Conservation (phyloP, 2,329 filamentous ascomycete genomes). For the Phialocephala subalpina region DNA sequence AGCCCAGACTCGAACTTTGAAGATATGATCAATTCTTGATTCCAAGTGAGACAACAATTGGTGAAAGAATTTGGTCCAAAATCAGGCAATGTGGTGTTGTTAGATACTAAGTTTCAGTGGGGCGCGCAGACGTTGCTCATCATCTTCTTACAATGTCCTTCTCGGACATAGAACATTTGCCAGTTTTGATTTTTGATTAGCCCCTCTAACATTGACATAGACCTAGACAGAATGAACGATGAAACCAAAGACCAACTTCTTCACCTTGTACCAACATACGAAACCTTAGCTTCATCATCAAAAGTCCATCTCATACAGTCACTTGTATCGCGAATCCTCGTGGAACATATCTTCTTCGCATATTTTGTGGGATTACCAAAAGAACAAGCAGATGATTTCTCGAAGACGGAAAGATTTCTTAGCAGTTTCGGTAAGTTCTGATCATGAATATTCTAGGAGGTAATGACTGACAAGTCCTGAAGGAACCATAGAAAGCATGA, state of each 20-base stretch:
- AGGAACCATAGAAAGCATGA: conserved; percentile 61
- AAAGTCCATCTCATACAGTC: conserved; percentile 71
- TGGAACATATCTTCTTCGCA: conserved; percentile 66
- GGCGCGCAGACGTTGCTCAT: no score
- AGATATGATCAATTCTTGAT: not conserved
- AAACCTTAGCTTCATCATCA: conserved; percentile 58
- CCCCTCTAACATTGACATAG: conserved; percentile 44
- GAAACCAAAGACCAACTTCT: conserved; percentile 52
- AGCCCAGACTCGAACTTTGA: not conserved
- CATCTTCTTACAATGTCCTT: no score
- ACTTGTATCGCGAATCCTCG: conserved; percentile 64
- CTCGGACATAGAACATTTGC: no score
- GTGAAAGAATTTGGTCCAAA: not conserved
- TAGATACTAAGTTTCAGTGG: no score
- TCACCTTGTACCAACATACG: conserved; percentile 64
- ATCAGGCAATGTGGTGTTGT: not conserved
- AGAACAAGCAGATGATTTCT: conserved; percentile 59
- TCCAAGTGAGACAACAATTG: not conserved
- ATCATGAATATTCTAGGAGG: not conserved
- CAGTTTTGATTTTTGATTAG: not conserved
- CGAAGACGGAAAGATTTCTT: conserved; percentile 40
- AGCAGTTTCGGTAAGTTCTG: conserved; percentile 34
- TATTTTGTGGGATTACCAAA: conserved; percentile 70
- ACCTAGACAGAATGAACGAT: conserved; percentile 52
- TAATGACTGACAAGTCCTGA: conserved; percentile 29